Conservation (phyloP, 1,284 basidiomycete genomes). For the Melanopsichium pennsylvanicum region DNA sequence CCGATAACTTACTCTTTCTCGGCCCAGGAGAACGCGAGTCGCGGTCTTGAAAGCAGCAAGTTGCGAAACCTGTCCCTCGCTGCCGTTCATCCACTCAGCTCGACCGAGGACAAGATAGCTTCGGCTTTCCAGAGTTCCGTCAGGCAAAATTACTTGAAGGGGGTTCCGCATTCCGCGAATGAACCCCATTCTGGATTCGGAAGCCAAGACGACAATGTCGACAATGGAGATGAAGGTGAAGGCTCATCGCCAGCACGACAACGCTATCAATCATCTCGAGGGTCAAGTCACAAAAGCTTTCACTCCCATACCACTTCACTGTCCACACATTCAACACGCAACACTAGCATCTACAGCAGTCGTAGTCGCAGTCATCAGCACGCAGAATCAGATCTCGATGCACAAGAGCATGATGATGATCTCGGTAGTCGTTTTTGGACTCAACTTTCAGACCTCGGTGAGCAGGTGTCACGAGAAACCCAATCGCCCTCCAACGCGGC, state of each 20-base stretch:
- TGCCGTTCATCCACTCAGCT: slow-evolving; percentile 5
- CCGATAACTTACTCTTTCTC: neutral
- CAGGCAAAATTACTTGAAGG: no score
- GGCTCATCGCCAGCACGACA: neutral
- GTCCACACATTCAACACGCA: slow-evolving; percentile 5
- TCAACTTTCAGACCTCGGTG: slow-evolving; percentile 11
- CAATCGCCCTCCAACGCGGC: no score
- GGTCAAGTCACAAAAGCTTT: slow-evolving; percentile 15
- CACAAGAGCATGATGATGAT: slow-evolving; percentile 5
- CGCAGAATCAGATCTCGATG: neutral
- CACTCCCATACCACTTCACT: slow-evolving; percentile 8
- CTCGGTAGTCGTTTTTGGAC: slow-evolving; percentile 22
- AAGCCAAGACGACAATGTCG: neutral
- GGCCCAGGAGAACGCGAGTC: neutral
- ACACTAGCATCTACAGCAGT: slow-evolving; percentile 18
- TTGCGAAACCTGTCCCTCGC: slow-evolving; percentile 20
- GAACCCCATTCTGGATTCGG: no score
- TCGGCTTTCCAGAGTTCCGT: no score
- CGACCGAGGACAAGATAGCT: neutral
- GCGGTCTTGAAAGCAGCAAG: slow-evolving; percentile 1
- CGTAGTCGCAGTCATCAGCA: neutral
- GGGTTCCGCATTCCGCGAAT: no score
- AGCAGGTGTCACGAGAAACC: slow-evolving; percentile 15
- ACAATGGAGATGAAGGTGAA: no score
- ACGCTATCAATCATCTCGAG: neutral